Percentiles rank a stretch among this genome's conserved stretches.
These are phyloP conservation scores for Candida multigemmis DNA, from an alignment of 805 yeast genomes.

Conservation along the genomic window DNA sequence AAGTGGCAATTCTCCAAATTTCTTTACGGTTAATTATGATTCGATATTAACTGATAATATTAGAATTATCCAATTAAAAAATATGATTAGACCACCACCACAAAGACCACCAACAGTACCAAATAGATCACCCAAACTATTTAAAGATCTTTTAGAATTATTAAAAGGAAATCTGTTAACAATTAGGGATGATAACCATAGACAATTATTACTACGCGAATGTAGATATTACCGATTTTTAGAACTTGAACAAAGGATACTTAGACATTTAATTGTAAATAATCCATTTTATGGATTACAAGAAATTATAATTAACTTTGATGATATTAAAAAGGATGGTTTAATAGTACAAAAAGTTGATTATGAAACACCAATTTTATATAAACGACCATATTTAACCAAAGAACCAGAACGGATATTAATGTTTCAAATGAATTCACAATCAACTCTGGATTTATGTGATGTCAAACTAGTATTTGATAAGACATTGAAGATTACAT, in stretches of 20 bases:
- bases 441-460: constrained; percentile 8
- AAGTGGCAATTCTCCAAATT: constrained; percentile 73
- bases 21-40: constrained; percentile 54
- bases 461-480: constrained; percentile 25
- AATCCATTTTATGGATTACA: constrained; percentile 42
- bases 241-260: constrained; percentile 62
- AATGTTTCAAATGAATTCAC: constrained; percentile 20
- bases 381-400: constrained; percentile 22
- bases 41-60: constrained; percentile 41
- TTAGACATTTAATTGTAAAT: constrained; percentile 38
- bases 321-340: constrained; percentile 18
- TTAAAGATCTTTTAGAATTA: constrained; percentile 44
- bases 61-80: constrained; percentile 20
- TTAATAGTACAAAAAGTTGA: constrained; percentile 11
- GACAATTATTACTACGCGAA: constrained; percentile 53
- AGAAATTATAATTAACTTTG: constrained; percentile 48
- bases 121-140: constrained; percentile 44
- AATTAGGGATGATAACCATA: constrained; percentile 43
- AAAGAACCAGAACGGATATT: constrained; percentile 23
- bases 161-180: constrained; percentile 46
- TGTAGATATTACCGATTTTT: constrained; percentile 70
- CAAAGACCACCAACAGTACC: constrained; percentile 47
- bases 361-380: constrained; percentile 10
- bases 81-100: constrained; percentile 72
- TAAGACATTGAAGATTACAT: constrained; percentile 12